Evolutionary conservation across 257 asterid species (phyloP), one percentile per base, ranked within the genome.

Genomic region (Vinca minor): DNA sequence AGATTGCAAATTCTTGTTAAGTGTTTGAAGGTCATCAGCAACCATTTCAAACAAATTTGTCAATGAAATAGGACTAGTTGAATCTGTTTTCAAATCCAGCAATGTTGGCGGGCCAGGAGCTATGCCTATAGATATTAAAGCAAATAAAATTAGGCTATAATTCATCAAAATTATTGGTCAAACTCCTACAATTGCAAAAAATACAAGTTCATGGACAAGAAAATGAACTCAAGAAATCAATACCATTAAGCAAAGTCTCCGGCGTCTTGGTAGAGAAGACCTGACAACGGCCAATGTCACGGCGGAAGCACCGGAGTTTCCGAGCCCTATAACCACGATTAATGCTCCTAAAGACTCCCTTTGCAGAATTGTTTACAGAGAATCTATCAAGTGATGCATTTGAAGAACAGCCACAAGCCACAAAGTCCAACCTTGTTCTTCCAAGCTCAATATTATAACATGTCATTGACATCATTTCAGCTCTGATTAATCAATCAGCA

Each of bases 1-100:
- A 39, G 95, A 83, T 65, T 78, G 88, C 15, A 91, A 78, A 72
- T 91, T 91, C 47, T 88, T 91, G 79, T 88, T 88, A 67, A 91
- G 74, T 9, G 80, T 84, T 12, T 76, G 78, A 41, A 91, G 78
- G 71, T 91, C 98, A 32, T 88, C 96, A 4, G 94, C 89, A 60
- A 91, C 96, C 69, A 76, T 78, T 60, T 87, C 96, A 73, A 91
- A 84, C 87, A 86, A 78, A 58, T 77, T 81, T 29, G 87, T 66
- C 74, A 84, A 50, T 41, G 83, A 74, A 64, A 83, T 68, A 62
- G 78, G 79, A 9, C 75, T 70, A 12, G 10, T 70, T 3, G 77
- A 64, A 67, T 79, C 88, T 9, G 70, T 52, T 52, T 74, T 64
- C 74, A 83, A 74, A 73, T 86, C 94, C 75, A 83, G 71, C 38